Percentiles rank a stretch among this genome's conserved stretches.
phyloP scores from a whole-genome alignment of 2,329 filamentous ascomycete genomes.

The Hyphodiscus sp. region DNA sequence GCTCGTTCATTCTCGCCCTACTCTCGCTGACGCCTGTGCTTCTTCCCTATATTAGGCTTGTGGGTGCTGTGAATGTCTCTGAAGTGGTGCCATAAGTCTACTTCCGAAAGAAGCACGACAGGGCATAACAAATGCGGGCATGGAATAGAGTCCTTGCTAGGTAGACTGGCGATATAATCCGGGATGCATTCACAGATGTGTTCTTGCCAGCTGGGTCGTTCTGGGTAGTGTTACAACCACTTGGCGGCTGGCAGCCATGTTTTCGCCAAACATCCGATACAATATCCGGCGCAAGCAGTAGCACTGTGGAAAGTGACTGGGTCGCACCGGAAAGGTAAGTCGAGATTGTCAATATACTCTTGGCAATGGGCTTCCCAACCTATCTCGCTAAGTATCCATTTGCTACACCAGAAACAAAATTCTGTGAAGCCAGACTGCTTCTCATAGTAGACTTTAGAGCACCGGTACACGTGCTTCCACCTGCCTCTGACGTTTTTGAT shows the following conservation, averaged over 20 bases:
- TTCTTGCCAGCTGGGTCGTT: constrained; percentile 5
- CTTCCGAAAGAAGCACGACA: constrained; percentile 9
- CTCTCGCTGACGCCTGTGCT: constrained; percentile 4
- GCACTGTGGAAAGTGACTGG: constrained; percentile 6
- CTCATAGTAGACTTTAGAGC: constrained; percentile 7
- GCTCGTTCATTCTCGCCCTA: constrained; percentile 7
- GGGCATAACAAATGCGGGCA: constrained; percentile 7
- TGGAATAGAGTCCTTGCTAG: constrained; percentile 7
- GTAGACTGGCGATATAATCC: constrained; percentile 6
- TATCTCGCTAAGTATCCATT: constrained; percentile 9
- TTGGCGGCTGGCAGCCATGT: no score
- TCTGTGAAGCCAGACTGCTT: constrained; percentile 10
- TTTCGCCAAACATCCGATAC: constrained; percentile 3
- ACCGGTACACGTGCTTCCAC: constrained; percentile 11
- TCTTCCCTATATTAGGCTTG: constrained; percentile 7
- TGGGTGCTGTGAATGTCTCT: constrained; percentile 9
- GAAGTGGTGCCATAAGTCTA: constrained; percentile 9
- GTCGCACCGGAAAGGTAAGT: constrained; percentile 9
- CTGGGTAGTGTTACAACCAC: background rate
- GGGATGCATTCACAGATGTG: constrained; percentile 7
- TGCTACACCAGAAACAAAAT: constrained; percentile 11
- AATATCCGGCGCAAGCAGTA: constrained; percentile 10
- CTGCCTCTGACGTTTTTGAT: constrained; percentile 4
- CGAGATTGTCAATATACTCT: constrained; percentile 12
- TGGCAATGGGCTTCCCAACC: constrained; percentile 12